Evolutionary conservation across 106 monocot species (phyloP).

Genomic region (Ottelia alismoides): DNA sequence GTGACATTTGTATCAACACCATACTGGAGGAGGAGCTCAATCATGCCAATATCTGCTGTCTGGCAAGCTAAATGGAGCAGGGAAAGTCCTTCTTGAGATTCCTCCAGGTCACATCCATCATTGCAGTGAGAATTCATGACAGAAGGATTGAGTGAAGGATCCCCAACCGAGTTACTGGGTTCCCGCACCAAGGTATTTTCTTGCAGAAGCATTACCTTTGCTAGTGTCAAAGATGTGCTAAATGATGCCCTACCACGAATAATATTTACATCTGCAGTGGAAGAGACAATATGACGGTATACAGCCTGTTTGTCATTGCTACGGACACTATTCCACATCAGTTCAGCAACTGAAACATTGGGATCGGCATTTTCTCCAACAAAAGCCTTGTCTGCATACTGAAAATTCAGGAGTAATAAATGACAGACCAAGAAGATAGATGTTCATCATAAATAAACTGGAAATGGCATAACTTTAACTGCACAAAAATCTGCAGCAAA

Average conservation of each 20-base stretch:
- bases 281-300: constrained; percentile 67
- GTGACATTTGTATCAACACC: constrained; percentile 65
- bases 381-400: constrained; percentile 94
- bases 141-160: constrained; percentile 26
- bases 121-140: constrained; percentile 19
- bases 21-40: constrained; percentile 96
- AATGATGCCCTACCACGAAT: constrained; percentile 32
- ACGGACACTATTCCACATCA: constrained; percentile 58
- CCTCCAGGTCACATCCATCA: constrained; percentile 22
- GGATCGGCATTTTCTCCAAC: constrained; percentile 32
- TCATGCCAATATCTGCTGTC: constrained; percentile 83
- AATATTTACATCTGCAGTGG: constrained; percentile 65
- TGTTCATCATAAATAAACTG: too few relatives aligned
- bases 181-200: constrained; percentile 26
- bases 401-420: too few relatives aligned
- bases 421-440: too few relatives aligned
- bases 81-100: constrained; percentile 65
- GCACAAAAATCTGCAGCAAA: too few relatives aligned
- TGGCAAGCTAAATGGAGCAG: constrained; percentile 87
- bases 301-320: constrained; percentile 81
- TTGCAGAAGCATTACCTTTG: constrained; percentile 62
- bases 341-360: constrained; percentile 28
- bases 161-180: constrained; percentile 20
- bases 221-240: constrained; percentile 38
- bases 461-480: too few relatives aligned